A percentile compares a stretch with the other conserved stretches of the same genome.
Conservation (phyloP, 768 basidiomycete genomes). For the Tulasnella sp. region DNA sequence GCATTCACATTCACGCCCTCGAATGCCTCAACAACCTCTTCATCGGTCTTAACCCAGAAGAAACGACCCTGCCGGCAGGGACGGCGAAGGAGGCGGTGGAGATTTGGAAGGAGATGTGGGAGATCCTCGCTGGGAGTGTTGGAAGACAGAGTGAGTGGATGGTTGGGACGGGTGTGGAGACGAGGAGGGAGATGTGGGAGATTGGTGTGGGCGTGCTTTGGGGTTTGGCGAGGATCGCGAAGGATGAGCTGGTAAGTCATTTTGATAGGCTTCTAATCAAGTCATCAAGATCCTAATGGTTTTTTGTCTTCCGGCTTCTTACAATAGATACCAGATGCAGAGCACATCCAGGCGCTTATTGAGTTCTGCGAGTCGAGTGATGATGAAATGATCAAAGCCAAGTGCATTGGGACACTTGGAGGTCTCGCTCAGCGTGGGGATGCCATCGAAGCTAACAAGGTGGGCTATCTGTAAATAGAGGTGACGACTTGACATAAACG, state of each 20-base stretch:
- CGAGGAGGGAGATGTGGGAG: constrained; percentile 65
- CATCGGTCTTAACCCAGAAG: constrained; percentile 35
- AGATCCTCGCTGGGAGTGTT: not conserved
- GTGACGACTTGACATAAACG: not conserved
- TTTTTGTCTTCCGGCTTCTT: too few species aligned
- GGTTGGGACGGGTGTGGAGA: constrained; percentile 41
- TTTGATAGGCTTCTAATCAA: too few species aligned
- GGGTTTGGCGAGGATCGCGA: constrained; percentile 75
- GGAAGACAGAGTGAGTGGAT: constrained; percentile 15
- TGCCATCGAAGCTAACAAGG: constrained; percentile 57
- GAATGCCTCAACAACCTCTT: constrained; percentile 89
- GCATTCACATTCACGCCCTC: constrained; percentile 73
- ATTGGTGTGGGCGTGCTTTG: constrained; percentile 73
- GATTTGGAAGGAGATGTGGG: constrained; percentile 15
- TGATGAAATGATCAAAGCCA: constrained; percentile 51
- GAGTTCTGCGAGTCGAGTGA: constrained; percentile 48
- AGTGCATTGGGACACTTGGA: constrained; percentile 78
- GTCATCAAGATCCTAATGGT: too few species aligned
- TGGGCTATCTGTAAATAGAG: constrained; percentile 21
- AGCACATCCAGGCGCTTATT: constrained; percentile 55
- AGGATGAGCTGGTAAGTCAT: constrained; percentile 45
- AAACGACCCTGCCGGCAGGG: constrained; percentile 33
- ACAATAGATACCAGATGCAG: constrained; percentile 46
- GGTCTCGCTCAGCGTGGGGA: constrained; percentile 60
- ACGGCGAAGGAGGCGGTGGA: constrained; percentile 41